Base-by-base conservation (phyloP, 2,329 filamentous ascomycete species). In the Zelopaecilomyces penicillatus region DNA sequence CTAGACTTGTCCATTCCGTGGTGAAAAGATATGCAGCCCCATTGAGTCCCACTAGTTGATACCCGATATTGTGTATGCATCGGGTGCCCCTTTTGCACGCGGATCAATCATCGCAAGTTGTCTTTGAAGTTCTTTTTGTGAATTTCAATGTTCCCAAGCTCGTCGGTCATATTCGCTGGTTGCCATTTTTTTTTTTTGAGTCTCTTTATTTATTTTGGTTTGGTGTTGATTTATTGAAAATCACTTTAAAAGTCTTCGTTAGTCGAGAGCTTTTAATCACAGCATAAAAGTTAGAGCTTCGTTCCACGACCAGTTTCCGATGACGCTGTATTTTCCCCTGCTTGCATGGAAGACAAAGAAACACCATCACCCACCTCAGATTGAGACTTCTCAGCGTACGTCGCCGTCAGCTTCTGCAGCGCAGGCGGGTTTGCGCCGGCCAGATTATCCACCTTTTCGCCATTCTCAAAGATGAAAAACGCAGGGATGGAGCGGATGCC, bases 401-500 rank as follows among this genome's bases (percentile, higher is more conserved):
- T 35, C 41, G 58, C 51, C 35, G 64, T 50, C 19, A 52, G 43
- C 46, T 59, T 59, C 48, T 61, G 50, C 41, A 67, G 56, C 39
- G 57, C 60, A 5, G 57, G 50, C 5, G 63, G 63, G 44, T 59
- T 64, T 32, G 63, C 64, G 36, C 65, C 68, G 35, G 65, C 63
- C 37, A 75, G 58, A 54, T 65, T 67, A 53, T 72, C 68, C 54
- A 43, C 63, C 58, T 65, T 65, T 37, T 69, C 63, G 44, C 75
- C 75, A 41, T 76, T 66, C 62, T 75, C 70, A 61, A 82, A 79
- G 64, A 80, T 74, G 57, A 76, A 64, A 58, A 82, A 80, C 35
- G 76, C 76, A 7, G 78, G 78, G 66, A 82, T 75, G 56, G 73
- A 70, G 28, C 68, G 65, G 56, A 81, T 65, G 57, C 65, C 62